Conservation (phyloP, 1,284 basidiomycete species). For the Coniophora puteana region DNA sequence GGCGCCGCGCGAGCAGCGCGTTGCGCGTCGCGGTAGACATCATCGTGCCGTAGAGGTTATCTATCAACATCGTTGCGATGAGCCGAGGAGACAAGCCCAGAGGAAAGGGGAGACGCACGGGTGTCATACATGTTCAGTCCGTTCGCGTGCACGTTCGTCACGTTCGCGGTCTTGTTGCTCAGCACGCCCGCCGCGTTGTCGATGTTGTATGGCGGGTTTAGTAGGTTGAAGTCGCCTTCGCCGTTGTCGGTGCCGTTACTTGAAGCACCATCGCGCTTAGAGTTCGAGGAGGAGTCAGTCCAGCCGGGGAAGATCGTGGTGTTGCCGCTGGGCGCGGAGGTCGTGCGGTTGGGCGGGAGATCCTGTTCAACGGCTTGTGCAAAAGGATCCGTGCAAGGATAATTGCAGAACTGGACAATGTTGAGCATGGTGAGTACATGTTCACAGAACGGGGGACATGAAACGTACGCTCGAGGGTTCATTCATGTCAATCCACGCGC, state of each 20-base stretch:
- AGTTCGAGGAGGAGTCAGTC: slow-evolving; percentile 6
- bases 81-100: neutral
- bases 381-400: slow-evolving; percentile 56
- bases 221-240: slow-evolving; percentile 31
- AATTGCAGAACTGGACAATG: slow-evolving; percentile 47
- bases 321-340: slow-evolving; percentile 46
- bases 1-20: slow-evolving; percentile 59
- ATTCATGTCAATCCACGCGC: slow-evolving; percentile 74
- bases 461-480: slow-evolving; percentile 55
- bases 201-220: slow-evolving; percentile 56
- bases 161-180: slow-evolving; percentile 52
- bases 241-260: no score
- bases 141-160: slow-evolving; percentile 48
- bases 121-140: slow-evolving; percentile 62
- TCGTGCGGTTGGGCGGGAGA: slow-evolving; percentile 51
- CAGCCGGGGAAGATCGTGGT: slow-evolving; percentile 46
- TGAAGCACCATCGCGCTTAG: no score
- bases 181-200: slow-evolving; percentile 50
- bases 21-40: slow-evolving; percentile 62
- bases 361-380: slow-evolving; percentile 46
- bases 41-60: slow-evolving; percentile 71
- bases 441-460: slow-evolving; percentile 1
- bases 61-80: slow-evolving; percentile 12
- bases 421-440: slow-evolving; percentile 1
- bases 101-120: slow-evolving; percentile 25